Conservation (phyloP, 352 stramenopile genomes). For the Globisporangium emineosum region DNA sequence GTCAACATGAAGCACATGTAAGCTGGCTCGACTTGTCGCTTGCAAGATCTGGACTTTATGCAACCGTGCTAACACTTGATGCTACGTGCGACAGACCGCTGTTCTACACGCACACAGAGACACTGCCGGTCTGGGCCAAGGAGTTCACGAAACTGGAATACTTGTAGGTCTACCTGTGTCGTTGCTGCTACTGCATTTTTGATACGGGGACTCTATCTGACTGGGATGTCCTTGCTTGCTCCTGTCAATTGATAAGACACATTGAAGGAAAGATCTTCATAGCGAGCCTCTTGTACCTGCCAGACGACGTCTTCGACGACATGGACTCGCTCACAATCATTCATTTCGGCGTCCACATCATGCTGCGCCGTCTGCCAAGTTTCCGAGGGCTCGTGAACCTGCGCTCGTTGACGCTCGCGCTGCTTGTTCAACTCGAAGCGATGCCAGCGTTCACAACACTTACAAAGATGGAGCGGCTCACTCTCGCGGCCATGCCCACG, state of each 20-base stretch:
- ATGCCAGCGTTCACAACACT: background rate
- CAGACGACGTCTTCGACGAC: background rate
- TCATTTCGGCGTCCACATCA: background rate
- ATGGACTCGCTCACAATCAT: background rate
- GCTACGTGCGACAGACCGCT: background rate
- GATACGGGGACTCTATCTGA: no score
- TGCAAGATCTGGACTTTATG: no score
- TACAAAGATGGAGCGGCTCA: background rate
- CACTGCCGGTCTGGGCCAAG: background rate
- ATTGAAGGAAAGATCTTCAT: background rate
- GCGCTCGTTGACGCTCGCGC: background rate
- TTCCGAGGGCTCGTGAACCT: constrained; percentile 3
- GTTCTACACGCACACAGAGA: background rate
- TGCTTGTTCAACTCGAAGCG: background rate
- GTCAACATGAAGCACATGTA: constrained; percentile 35
- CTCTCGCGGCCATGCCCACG: background rate
- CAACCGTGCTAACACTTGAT: no score
- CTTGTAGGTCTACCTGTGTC: no score
- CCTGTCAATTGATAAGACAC: background rate
- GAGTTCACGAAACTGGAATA: constrained; percentile 1
- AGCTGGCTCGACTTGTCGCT: no score
- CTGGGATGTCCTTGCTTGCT: no score
- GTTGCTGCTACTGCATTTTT: no score
- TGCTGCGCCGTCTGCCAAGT: background rate
- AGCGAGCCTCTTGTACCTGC: background rate